Evolutionary conservation across 768 basidiomycete species (phyloP), one percentile per base, ranked within the genome.

Genomic region (Suillus bovinus): DNA sequence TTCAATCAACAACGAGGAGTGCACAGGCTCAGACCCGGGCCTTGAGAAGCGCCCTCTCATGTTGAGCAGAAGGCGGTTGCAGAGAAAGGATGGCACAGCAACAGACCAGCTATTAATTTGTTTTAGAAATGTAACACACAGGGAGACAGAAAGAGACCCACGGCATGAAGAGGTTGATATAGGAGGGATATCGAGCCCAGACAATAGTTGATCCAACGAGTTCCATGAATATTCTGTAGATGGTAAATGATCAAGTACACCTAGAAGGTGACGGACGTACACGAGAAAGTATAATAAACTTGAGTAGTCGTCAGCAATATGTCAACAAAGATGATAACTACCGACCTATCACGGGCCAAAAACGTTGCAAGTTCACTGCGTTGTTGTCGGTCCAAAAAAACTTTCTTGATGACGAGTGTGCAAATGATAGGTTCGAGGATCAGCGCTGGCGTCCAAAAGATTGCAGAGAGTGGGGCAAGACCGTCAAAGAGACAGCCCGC

Each of bases 391-490:
- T 36, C 34, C 4, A 55, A 50, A 58, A 68, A 59, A 5, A 69
- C 66, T 47, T 68, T 67, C 50, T 64, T 64, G 14, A 67, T 54
- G 22, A 72, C 71, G n/a, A 72, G 61, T 14, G 33, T 49, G 24
- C 63, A 71, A 41, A 71, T 63, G 36, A 72, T 63, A 3, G 71
- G 70, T 36, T 72, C 71, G 2, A 67, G 63, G n/a, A 71, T 52
- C 7, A 72, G 58, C 5, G 64, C 69, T 42, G 71, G 70, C 6
- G 66, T 62, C 69, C 70, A 72, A 58, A 72, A 70, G 1, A 70
- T 59, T 2, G 70, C 64, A 2, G 71, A 67, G 44, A 70, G 34
- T 0, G 62, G 59, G 14, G 67, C 53, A 16, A 71, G 52, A 5
- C 64, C 67, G n/a, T 61, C 53, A 52, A 70, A 71, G 17, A 58